Percentiles rank a stretch among this genome's conserved stretches.
Evolutionary conservation across 139 green algal genomes (phyloP).

Genomic region (Chlorella sp.): DNA sequence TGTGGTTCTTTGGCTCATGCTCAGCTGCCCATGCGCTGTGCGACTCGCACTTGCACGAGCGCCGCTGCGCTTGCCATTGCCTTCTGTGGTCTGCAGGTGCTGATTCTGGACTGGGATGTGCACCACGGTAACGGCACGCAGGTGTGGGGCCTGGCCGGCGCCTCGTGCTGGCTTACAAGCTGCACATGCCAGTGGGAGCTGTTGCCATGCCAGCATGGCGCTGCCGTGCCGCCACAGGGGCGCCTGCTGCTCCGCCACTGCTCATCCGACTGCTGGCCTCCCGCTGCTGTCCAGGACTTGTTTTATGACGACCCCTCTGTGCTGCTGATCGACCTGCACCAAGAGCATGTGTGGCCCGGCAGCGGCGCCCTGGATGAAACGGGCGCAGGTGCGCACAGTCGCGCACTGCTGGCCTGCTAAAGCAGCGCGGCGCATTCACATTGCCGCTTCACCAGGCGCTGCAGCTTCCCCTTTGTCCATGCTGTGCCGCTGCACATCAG

Average conservation of each 20-base stretch:
- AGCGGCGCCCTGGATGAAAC: slow-evolving; percentile 41
- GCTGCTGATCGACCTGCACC: slow-evolving; percentile 74
- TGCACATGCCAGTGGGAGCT: too few relatives aligned
- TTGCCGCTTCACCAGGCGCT: too few relatives aligned
- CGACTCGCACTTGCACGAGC: not conserved
- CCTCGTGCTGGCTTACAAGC: too few relatives aligned
- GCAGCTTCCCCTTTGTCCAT: too few relatives aligned
- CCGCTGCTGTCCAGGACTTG: slow-evolving; percentile 54
- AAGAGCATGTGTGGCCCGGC: slow-evolving; percentile 47
- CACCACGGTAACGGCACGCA: slow-evolving; percentile 72
- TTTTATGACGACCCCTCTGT: slow-evolving; percentile 70
- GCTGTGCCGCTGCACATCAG: too few relatives aligned
- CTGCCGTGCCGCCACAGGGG: too few relatives aligned
- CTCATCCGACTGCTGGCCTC: not conserved
- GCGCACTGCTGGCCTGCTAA: too few relatives aligned
- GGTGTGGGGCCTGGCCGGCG: slow-evolving; percentile 42
- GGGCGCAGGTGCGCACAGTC: slow-evolving; percentile 17
- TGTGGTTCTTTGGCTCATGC: too few relatives aligned
- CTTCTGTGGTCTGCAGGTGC: slow-evolving; percentile 23
- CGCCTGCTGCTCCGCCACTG: too few relatives aligned
- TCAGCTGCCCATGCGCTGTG: not conserved
- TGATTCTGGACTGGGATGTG: slow-evolving; percentile 67
- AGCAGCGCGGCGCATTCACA: too few relatives aligned
- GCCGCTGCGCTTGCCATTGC: not conserved
- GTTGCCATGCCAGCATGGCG: too few relatives aligned